Evolutionary conservation across 306 rosid species (phyloP).

Genomic region (Argentina anserina): DNA sequence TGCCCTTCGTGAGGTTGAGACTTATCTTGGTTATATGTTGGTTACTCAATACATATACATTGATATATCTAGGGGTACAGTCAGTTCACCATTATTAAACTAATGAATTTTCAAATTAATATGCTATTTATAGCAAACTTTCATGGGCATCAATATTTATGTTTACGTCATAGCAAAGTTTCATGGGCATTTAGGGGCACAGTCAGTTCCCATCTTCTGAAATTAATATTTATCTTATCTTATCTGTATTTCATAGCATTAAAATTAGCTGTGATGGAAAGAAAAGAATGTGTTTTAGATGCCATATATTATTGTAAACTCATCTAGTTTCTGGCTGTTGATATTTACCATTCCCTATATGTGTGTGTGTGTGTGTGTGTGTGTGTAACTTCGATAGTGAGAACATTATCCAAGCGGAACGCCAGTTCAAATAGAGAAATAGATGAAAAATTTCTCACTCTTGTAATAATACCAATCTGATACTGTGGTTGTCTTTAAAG

Average conservation of each 20-base stretch:
- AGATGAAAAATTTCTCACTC: not conserved
- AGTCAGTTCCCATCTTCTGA: no score
- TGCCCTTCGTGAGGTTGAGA: constrained; percentile 86
- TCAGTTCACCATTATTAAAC: not conserved
- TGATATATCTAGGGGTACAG: not conserved
- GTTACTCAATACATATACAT: not conserved
- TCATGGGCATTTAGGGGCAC: no score
- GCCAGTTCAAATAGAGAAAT: not conserved
- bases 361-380: no score
- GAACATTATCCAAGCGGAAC: not conserved
- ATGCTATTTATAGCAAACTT: not conserved
- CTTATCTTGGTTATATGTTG: constrained; percentile 16
- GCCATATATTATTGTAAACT: not conserved
- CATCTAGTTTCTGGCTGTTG: not conserved
- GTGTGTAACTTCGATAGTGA: not conserved
- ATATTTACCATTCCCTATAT: not conserved
- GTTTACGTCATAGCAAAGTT: no score
- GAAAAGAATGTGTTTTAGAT: not conserved
- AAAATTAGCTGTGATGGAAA: not conserved
- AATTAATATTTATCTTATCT: no score
- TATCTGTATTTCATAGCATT: not conserved
- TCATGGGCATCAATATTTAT: no score
- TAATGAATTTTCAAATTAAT: not conserved
- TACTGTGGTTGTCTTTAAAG: not conserved
- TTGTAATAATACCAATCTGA: not conserved